Evolutionary conservation across 2,329 filamentous ascomycete species (phyloP), one percentile per base, ranked within the genome.

Genomic region (Talaromyces sp.): DNA sequence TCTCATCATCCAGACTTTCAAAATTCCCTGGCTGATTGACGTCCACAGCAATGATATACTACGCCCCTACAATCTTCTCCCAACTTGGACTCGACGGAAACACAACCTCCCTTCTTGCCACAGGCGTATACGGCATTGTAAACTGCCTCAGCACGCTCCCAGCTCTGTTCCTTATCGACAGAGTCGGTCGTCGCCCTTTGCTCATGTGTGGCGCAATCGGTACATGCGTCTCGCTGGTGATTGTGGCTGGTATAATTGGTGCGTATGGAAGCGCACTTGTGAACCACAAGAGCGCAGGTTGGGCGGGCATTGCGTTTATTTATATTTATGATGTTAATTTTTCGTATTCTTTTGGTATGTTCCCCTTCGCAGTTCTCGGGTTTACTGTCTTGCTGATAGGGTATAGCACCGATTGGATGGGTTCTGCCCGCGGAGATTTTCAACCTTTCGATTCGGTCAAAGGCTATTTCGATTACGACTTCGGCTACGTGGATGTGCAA

Each of bases 11-110:
- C 7, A 24, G 4, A 9, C 35, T 5, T 24, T 11, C 9, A 19
- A n/a, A 2, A 3, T n/a, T 1, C 41, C 10, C 19, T 19, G 45
- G 14, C 19, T 33, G 13, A 45, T 14, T 27, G 13, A 52, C 39
- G 13, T 47, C 14, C 1, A n/a, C 39, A 76, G 74, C 80, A 0
- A 75, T 83, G 59, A 82, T 83, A 22, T 83, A 82, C 71, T 83
- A 83, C 61, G 80, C 81, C 0, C 81, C 82, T 0, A 81, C 75
- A 0, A 81, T 83, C 16, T 83, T 83, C 67, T 69, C 65, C 0
- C 77, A 80, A 56, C 70, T 84, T 1, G 82, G 82, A 0, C 72
- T 83, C 0, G 67, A 72, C 43, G 72, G 74, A 3, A 76, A 77
- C 62, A 76, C 74, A 1, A 72, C 71, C 31, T 76, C 75, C 9